Conservation (phyloP, 2,329 filamentous ascomycete genomes). For the Colletotrichum eremochloae region DNA sequence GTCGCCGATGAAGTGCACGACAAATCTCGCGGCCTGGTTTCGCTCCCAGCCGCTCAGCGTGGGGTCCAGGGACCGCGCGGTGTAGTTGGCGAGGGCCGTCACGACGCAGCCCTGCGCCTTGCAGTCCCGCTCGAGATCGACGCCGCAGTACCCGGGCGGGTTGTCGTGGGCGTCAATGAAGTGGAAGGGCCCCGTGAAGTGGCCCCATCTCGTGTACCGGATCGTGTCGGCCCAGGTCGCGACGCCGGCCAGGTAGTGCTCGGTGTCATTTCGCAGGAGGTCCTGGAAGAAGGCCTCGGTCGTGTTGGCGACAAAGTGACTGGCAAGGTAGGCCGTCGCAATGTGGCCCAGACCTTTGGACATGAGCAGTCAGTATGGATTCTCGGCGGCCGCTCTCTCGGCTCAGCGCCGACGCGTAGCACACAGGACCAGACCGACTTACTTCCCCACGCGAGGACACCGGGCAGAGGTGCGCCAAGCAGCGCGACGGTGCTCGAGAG, state of each 20-base stretch:
- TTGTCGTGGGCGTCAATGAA: constrained; percentile 77
- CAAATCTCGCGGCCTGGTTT: constrained; percentile 74
- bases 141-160: constrained; percentile 69
- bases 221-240: constrained; percentile 78
- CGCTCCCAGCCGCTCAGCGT: constrained; percentile 60
- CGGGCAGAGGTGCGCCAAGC: constrained; percentile 50
- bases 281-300: constrained; percentile 70
- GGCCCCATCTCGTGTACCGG: constrained; percentile 73
- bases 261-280: constrained; percentile 66
- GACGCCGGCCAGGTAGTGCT: constrained; percentile 72
- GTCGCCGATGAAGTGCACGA: constrained; percentile 78
- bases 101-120: constrained; percentile 73
- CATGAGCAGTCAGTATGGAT: constrained; percentile 29
- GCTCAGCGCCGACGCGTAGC: not conserved
- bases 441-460: constrained; percentile 59
- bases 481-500: constrained; percentile 47
- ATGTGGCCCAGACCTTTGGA: constrained; percentile 72
- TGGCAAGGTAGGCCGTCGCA: constrained; percentile 74
- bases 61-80: constrained; percentile 64
- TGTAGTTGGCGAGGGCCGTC: constrained; percentile 72
- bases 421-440: constrained; percentile 42
- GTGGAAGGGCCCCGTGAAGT: constrained; percentile 73
- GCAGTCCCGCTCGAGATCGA: constrained; percentile 73
- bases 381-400: too few relatives aligned
- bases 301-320: constrained; percentile 68